These are phyloP conservation scores for Pichia phayaonensis DNA, from an alignment of 805 yeast species.

Conservation along the genomic window DNA sequence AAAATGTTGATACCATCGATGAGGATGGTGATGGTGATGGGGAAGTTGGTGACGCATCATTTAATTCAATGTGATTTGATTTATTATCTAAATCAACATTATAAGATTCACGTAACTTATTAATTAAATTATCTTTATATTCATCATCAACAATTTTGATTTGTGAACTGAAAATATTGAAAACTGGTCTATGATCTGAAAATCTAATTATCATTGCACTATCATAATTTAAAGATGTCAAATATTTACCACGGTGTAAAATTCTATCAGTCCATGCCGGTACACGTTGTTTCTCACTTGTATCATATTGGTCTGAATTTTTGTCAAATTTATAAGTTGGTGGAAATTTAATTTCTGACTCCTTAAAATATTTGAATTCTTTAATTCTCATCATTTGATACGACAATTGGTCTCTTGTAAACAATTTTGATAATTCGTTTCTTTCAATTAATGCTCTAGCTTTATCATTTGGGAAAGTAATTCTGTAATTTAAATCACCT, in stretches of 20 bases:
- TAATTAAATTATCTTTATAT: constrained; percentile 45
- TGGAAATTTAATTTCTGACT: constrained; percentile 64
- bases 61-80: constrained; percentile 23
- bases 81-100: constrained; percentile 26
- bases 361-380: constrained; percentile 70
- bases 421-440: constrained; percentile 41
- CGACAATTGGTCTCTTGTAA: constrained; percentile 71
- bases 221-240: constrained; percentile 62
- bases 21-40: constrained; percentile 3
- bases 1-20: not conserved
- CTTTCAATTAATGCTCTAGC: constrained; percentile 50
- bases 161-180: constrained; percentile 59
- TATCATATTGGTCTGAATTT: constrained; percentile 72
- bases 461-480: constrained; percentile 62
- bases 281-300: constrained; percentile 84
- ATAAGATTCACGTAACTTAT: constrained; percentile 52
- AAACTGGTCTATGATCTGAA: constrained; percentile 94
- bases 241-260: constrained; percentile 49
- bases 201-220: constrained; percentile 50
- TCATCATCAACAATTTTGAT: constrained; percentile 66
- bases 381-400: constrained; percentile 64
- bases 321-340: constrained; percentile 94
- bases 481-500: constrained; percentile 89
- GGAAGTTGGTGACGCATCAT: constrained; percentile 17
- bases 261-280: constrained; percentile 98